Evolutionary conservation across 2,329 filamentous ascomycete genomes (phyloP).

Genomic region (Fusarium papillatum): DNA sequence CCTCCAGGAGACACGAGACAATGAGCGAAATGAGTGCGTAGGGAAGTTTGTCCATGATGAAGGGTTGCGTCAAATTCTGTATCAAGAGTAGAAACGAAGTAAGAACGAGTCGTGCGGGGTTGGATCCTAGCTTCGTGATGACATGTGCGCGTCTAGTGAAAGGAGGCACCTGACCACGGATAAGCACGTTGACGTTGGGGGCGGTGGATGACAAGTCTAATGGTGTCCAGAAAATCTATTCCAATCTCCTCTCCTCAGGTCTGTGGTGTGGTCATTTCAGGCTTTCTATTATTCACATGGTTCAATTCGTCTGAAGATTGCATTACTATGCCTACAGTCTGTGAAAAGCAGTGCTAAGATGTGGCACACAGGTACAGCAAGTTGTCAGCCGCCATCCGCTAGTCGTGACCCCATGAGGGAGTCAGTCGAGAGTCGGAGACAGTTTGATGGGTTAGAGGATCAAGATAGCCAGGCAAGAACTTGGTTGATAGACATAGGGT

Average conservation of each 20-base stretch:
- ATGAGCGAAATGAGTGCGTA: background rate
- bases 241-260: background rate
- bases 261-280: background rate
- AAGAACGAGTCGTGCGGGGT: background rate
- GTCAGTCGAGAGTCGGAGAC: background rate
- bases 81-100: background rate
- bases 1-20: slow-evolving; percentile 1
- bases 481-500: no score
- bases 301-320: background rate
- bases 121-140: background rate
- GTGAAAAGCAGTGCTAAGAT: background rate
- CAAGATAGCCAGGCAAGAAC: no score
- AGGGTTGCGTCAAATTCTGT: background rate
- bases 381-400: background rate
- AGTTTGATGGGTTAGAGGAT: background rate
- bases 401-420: background rate
- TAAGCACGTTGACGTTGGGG: background rate
- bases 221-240: background rate
- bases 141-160: background rate
- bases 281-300: background rate
- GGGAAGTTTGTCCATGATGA: background rate
- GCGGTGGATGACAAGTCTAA: background rate
- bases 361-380: background rate
- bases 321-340: background rate
- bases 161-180: background rate